Conservation (phyloP, 164 flowering plant species). For the Cinnamomum chago region DNA sequence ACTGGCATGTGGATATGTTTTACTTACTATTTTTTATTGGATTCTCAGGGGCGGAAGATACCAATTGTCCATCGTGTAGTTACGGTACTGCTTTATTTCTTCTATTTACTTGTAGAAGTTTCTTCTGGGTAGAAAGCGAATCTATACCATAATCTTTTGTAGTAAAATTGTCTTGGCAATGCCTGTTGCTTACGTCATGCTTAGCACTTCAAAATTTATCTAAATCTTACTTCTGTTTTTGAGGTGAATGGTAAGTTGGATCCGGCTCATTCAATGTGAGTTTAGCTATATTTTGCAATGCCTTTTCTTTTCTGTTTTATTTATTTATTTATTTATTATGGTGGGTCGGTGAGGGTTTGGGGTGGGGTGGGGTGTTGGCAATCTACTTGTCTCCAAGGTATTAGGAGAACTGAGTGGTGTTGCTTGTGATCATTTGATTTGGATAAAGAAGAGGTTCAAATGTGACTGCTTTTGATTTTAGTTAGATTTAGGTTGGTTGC, state of each 20-base stretch:
- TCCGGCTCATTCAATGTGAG: no score
- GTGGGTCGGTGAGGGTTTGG: background rate
- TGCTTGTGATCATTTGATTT: background rate
- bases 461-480: background rate
- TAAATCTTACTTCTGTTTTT: background rate
- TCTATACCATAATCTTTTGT: background rate
- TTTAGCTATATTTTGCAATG: no score
- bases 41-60: conserved; percentile 44
- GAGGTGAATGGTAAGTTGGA: background rate
- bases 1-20: background rate
- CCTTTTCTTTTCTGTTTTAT: no score
- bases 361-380: background rate
- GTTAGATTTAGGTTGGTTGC: background rate
- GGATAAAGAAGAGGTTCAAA: background rate
- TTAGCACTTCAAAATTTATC: background rate
- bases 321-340: background rate
- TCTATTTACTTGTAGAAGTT: background rate
- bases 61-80: conserved; percentile 73
- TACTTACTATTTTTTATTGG: conserved; percentile 1
- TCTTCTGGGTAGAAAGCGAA: background rate
- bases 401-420: background rate
- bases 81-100: conserved; percentile 27
- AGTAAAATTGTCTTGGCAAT: background rate
- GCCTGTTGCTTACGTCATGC: background rate
- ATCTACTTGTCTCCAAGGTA: background rate